A percentile compares a stretch with the other conserved stretches of the same genome.
Evolutionary conservation across 1,139 yeast species (phyloP).

Genomic region (Protomyces arabidopsidicola): DNA sequence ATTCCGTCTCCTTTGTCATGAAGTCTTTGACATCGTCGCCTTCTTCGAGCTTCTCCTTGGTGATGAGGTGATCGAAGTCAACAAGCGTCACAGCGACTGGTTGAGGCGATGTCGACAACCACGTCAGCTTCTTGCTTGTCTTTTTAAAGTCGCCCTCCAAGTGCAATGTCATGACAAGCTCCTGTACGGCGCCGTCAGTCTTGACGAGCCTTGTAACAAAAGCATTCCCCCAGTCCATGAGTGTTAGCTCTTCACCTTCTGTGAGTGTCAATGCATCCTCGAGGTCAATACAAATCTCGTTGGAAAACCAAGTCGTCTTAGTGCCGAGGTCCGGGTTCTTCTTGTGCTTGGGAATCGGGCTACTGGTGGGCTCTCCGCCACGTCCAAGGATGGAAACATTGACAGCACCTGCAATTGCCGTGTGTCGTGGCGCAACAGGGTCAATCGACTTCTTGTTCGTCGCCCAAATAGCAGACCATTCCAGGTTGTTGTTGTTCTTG

Average conservation of each 20-base stretch:
- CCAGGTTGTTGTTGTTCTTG: conserved; percentile 88
- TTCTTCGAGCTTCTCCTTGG: conserved; percentile 93
- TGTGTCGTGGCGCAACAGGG: conserved; percentile 92
- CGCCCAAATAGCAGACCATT: conserved; percentile 97
- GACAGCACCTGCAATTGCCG: conserved; percentile 65
- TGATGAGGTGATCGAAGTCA: conserved; percentile 91
- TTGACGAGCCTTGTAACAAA: conserved; percentile 68
- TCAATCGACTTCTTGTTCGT: conserved; percentile 93
- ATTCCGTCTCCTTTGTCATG: conserved; percentile 82
- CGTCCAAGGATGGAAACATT: conserved; percentile 44
- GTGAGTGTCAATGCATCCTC: conserved; percentile 72
- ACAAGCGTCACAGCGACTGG: conserved; percentile 69
- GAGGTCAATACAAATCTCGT: conserved; percentile 72
- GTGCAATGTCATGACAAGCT: conserved; percentile 74
- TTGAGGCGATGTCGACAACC: conserved; percentile 77
- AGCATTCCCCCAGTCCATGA: conserved; percentile 99
- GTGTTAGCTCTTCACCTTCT: conserved; percentile 78
- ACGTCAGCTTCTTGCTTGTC: conserved; percentile 89
- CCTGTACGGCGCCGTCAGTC: conserved; percentile 53
- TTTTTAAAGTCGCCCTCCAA: conserved; percentile 97
- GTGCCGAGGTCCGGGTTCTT: conserved; percentile 88
- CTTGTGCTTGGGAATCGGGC: conserved; percentile 87
- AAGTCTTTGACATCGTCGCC: conserved; percentile 91
- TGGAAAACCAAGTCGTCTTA: conserved; percentile 68
- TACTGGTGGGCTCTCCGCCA: conserved; percentile 62